Evolutionary conservation across 176 grass and related monocot species (phyloP), one percentile per base, ranked within the genome.

Genomic region (Olyra latifolia): DNA sequence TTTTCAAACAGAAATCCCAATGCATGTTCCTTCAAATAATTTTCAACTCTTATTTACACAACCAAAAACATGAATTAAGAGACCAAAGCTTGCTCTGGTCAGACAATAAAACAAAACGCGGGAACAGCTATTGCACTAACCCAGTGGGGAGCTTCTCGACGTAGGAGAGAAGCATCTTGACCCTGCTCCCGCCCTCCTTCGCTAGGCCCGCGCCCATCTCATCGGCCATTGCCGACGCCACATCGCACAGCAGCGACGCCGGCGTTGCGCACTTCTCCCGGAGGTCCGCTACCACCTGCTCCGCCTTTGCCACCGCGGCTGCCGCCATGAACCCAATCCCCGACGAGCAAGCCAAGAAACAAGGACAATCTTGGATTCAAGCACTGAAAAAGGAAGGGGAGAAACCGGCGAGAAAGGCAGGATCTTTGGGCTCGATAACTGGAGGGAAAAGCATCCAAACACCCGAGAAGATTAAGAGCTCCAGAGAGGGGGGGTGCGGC

Each of bases 91-190:
- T 62, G 20, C 60, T 43, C 23, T 54, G 19, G 62, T 24, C 11
- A 50, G 50, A 53, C 12, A 86, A 40, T 4, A 1, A 65, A 71
- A 80, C 71, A 87, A 71, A 10, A 63, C 3, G 10, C 15, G 46
- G 71, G 8, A 55, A 38, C 28, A 40, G 30, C 43, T 17, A 6
- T 30, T 47, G 22, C 8, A 76, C 73, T 66, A 56, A 97, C 92
- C 95, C 92, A 16, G 83, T 87, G 48, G 95, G 95, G 30, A 98
- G 95, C 62, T 82, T 90, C n/a, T 98, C 92, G 0, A 94, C 92
- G 30, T 87, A 92, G 83, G 87, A 90, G 72, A 91, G 80, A 29
- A 98, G 92, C 95, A 94, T 98, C 82, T 94, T 90, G 72, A 98
- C 64, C 71, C 49, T 89, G 83, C 89, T 94, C 19, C 67, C 80